phyloP scores from a whole-genome alignment of 176 grass and related monocot genomes.

The Oryza coarctata region DNA sequence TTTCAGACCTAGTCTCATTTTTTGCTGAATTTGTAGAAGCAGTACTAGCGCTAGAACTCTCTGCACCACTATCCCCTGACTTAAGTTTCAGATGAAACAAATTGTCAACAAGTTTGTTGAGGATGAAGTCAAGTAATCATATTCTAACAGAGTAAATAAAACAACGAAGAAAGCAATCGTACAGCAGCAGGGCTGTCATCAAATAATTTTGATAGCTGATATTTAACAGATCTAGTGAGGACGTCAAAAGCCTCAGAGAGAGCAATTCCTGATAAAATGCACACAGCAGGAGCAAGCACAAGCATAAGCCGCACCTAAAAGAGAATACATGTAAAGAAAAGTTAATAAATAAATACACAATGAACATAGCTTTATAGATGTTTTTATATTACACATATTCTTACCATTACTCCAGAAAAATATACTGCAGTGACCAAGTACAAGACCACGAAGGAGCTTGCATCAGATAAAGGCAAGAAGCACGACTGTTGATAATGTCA shows the following conservation, averaged over 20 bases:
- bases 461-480: slow-evolving; percentile 98
- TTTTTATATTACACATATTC: slow-evolving; percentile 13
- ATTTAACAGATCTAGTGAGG: slow-evolving; percentile 86
- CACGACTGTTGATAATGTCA: slow-evolving; percentile 65
- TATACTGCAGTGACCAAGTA: slow-evolving; percentile 96
- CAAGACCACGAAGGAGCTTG: slow-evolving; percentile 92
- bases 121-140: background rate
- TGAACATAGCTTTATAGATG: background rate
- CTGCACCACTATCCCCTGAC: slow-evolving; percentile 56
- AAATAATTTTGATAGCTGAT: slow-evolving; percentile 76
- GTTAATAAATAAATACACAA: slow-evolving; percentile 20
- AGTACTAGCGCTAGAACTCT: slow-evolving; percentile 37
- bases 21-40: slow-evolving; percentile 44
- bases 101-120: slow-evolving; percentile 31
- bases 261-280: slow-evolving; percentile 96
- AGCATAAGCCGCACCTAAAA: slow-evolving; percentile 98
- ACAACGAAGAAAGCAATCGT: slow-evolving; percentile 51
- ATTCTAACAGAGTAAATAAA: slow-evolving; percentile 19
- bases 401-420: slow-evolving; percentile 99
- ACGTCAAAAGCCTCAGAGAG: slow-evolving; percentile 83
- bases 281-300: slow-evolving; percentile 97
- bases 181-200: slow-evolving; percentile 52
- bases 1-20: slow-evolving; percentile 53
- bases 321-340: slow-evolving; percentile 2
- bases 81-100: slow-evolving; percentile 45